Conservation (phyloP, 768 basidiomycete species). For the Mycena alexandri region DNA sequence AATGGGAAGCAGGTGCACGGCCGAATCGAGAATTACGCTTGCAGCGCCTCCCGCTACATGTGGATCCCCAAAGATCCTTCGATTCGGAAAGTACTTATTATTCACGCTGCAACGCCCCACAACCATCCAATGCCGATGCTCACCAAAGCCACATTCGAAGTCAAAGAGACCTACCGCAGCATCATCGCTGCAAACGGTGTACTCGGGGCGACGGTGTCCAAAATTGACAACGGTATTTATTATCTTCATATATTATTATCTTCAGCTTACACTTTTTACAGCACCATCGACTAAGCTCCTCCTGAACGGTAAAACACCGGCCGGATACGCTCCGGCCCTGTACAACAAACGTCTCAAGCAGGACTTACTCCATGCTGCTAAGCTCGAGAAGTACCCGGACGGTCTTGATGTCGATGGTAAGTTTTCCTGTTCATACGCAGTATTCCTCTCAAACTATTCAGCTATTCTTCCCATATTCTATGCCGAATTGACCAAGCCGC, state of each 20-base stretch:
- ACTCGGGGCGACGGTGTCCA: constrained; percentile 15
- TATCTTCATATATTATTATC: too few relatives aligned
- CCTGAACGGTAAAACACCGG: constrained; percentile 7
- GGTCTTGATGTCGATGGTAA: constrained; percentile 17
- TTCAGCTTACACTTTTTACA: background rate
- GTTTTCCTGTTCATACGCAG: background rate
- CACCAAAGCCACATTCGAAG: background rate
- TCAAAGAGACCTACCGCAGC: constrained; percentile 1
- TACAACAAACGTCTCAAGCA: constrained; percentile 10
- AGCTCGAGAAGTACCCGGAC: constrained; percentile 8
- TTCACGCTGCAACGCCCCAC: constrained; percentile 2
- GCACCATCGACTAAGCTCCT: constrained; percentile 7
- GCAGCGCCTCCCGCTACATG: too few relatives aligned
- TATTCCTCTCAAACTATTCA: too few relatives aligned
- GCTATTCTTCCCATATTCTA: background rate
- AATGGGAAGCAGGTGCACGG: too few relatives aligned
- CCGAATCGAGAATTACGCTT: too few relatives aligned
- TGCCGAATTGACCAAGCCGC: constrained; percentile 3
- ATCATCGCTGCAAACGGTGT: constrained; percentile 4
- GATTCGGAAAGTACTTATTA: constrained; percentile 19
- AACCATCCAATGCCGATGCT: constrained; percentile 10
- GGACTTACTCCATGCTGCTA: background rate
- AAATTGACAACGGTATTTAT: constrained; percentile 8
- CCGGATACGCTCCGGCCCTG: background rate
- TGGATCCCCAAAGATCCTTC: too few relatives aligned